Conservation (phyloP, 257 asterid genomes). For the Solanum chilense region DNA sequence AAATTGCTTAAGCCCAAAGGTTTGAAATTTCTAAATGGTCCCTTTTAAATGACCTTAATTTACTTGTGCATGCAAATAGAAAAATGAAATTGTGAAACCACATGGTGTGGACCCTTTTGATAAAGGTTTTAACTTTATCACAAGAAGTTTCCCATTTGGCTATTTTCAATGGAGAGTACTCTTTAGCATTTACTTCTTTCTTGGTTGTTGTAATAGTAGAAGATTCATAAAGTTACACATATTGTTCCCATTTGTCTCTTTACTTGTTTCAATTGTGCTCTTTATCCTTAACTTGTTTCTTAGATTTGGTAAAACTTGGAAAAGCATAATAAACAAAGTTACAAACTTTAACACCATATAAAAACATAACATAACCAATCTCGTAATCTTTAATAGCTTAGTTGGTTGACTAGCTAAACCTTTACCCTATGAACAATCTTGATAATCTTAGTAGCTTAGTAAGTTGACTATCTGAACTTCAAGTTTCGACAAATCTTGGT, state of each 20-base stretch:
- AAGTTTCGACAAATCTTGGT: too few relatives aligned
- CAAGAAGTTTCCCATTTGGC: neutral
- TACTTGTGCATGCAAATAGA: neutral
- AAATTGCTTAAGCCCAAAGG: neutral
- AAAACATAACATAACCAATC: neutral
- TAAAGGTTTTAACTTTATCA: neutral
- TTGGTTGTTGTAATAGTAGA: neutral
- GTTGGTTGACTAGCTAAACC: fast-evolving
- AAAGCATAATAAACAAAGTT: neutral
- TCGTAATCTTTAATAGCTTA: fast-evolving
- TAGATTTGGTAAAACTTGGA: neutral
- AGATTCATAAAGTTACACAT: neutral
- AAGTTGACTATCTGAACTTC: neutral
- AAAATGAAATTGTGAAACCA: neutral
- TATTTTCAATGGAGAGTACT: neutral
- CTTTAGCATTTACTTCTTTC: neutral
- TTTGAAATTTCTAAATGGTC: neutral
- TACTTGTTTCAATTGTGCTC: neutral
- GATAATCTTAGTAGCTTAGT: neutral
- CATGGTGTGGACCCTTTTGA: neutral
- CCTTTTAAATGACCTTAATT: neutral
- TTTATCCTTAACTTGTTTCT: neutral
- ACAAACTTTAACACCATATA: neutral
- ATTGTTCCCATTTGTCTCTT: neutral
- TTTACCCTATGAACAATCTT: neutral